Conservation (phyloP, 2,329 filamentous ascomycete species). For the Sarocladiaceae sp. region DNA sequence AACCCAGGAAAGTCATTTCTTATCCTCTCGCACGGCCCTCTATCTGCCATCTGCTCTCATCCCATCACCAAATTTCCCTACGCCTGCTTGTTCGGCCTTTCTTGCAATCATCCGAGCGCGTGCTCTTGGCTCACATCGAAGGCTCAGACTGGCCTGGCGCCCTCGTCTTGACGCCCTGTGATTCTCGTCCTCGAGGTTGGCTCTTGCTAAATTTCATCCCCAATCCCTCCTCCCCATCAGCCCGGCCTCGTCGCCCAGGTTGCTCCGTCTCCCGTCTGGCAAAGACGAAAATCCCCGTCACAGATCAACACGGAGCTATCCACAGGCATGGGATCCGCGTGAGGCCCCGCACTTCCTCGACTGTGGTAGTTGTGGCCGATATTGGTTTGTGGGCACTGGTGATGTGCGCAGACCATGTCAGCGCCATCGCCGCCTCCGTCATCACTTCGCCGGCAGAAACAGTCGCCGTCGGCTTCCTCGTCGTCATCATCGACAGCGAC, state of each 20-base stretch:
- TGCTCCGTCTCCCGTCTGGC: neutral
- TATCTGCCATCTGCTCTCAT: too few relatives aligned
- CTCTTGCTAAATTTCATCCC: neutral
- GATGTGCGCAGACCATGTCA: constrained; percentile 26
- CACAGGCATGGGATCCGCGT: constrained; percentile 6
- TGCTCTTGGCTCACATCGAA: too few relatives aligned
- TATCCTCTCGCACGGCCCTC: too few relatives aligned
- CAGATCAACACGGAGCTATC: constrained; percentile 7
- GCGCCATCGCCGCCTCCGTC: constrained; percentile 21
- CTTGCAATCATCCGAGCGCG: too few relatives aligned
- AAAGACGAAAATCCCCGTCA: neutral
- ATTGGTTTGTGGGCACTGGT: too few relatives aligned
- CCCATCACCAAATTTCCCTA: too few relatives aligned
- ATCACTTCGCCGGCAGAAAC: constrained; percentile 19
- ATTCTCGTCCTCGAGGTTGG: neutral
- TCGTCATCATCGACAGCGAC: neutral
- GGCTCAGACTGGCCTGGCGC: constrained; percentile 3
- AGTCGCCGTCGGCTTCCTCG: neutral
- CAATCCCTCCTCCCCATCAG: neutral
- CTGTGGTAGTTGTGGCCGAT: too few relatives aligned
- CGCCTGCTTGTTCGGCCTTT: too few relatives aligned
- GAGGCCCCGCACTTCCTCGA: neutral
- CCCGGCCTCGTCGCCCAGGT: neutral
- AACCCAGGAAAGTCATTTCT: too few relatives aligned
- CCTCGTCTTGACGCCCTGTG: constrained; percentile 8